phyloP scores from a whole-genome alignment of 1,139 yeast genomes.

The Saccharomycopsis crataegensis region DNA sequence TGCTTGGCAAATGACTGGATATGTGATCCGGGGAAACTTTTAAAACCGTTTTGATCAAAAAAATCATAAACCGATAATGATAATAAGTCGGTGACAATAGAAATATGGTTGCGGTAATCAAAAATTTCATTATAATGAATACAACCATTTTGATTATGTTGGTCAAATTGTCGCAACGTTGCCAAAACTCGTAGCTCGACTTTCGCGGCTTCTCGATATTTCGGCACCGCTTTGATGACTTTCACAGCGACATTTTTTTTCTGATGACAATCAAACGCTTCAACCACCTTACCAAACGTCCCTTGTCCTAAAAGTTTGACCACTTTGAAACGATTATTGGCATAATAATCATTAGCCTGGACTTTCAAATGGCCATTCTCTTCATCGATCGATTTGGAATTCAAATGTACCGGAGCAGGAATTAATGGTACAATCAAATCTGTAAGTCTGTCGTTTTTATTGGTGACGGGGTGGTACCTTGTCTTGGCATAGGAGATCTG shows the following conservation, averaged over 20 bases:
- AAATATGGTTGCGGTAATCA: conserved; percentile 89
- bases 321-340: conserved; percentile 61
- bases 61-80: conserved; percentile 87
- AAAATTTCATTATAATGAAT: conserved; percentile 84
- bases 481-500: conserved; percentile 1
- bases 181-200: conserved; percentile 74
- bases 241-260: conserved; percentile 79
- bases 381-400: conserved; percentile 32
- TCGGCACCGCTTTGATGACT: conserved; percentile 73
- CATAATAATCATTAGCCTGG: conserved; percentile 49
- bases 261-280: conserved; percentile 49
- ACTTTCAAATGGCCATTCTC: conserved; percentile 81
- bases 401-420: background rate
- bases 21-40: conserved; percentile 72
- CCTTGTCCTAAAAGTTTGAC: conserved; percentile 84
- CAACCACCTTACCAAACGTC: conserved; percentile 92
- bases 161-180: conserved; percentile 71
- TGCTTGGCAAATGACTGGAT: conserved; percentile 87
- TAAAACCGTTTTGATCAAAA: conserved; percentile 65
- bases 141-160: conserved; percentile 58
- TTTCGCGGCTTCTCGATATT: conserved; percentile 79
- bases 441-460: background rate
- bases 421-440: conserved; percentile 10
- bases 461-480: conserved; percentile 7
- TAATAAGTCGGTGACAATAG: conserved; percentile 83